Conservation (phyloP, 768 basidiomycete species). For the Calocybe gangraenosa region DNA sequence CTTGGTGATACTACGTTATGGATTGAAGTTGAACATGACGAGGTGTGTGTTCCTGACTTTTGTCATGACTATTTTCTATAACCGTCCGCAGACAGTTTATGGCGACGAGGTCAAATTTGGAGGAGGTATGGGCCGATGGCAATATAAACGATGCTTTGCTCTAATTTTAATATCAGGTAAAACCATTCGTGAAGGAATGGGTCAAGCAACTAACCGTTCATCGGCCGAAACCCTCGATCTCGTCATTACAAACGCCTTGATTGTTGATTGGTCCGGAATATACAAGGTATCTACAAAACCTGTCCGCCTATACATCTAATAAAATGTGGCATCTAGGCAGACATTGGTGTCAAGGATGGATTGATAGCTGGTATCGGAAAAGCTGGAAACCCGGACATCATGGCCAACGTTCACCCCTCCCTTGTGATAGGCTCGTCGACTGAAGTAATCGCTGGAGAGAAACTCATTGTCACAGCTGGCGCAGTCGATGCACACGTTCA, state of each 20-base stretch:
- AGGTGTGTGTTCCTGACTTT: constrained; percentile 34
- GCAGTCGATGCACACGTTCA: constrained; percentile 91
- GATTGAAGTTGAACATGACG: constrained; percentile 89
- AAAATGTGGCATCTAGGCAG: constrained; percentile 54
- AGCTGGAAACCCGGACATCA: constrained; percentile 93
- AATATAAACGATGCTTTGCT: background rate
- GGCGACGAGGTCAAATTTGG: constrained; percentile 99
- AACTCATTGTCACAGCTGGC: constrained; percentile 90
- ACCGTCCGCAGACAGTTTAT: constrained; percentile 60
- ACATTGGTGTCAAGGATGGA: constrained; percentile 88
- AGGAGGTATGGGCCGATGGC: constrained; percentile 52
- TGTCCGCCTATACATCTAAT: background rate
- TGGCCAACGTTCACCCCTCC: constrained; percentile 68
- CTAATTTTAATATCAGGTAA: constrained; percentile 53
- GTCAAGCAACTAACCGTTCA: constrained; percentile 75
- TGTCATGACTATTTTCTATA: background rate
- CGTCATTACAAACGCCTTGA: constrained; percentile 92
- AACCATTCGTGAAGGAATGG: constrained; percentile 95
- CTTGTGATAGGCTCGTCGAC: constrained; percentile 88
- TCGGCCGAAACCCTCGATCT: constrained; percentile 76
- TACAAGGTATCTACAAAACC: constrained; percentile 61
- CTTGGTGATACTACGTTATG: constrained; percentile 89
- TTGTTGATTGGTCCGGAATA: constrained; percentile 93
- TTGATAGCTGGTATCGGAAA: constrained; percentile 89
- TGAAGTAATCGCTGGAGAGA: constrained; percentile 95